A percentile compares a stretch with the other conserved stretches of the same genome.
Evolutionary conservation across 2,329 filamentous ascomycete genomes (phyloP).

Genomic region (Fusarium phyllophilum): DNA sequence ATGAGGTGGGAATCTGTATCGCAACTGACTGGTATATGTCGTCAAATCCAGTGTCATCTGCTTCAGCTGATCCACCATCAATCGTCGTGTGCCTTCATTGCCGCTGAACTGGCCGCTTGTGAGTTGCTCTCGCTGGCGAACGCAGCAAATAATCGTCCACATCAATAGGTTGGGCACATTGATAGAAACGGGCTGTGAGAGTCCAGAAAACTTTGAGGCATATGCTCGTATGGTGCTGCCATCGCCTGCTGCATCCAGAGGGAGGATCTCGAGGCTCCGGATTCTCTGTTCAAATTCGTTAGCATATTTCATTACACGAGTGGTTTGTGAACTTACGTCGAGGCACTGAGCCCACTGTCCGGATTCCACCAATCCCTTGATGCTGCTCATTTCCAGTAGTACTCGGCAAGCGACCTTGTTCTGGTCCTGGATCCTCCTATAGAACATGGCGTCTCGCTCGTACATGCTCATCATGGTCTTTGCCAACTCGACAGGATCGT

Average conservation of each 20-base stretch:
- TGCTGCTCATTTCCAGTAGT: conserved; percentile 69
- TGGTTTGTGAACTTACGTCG: conserved; percentile 59
- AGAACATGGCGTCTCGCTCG: conserved; percentile 69
- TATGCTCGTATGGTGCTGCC: conserved; percentile 81
- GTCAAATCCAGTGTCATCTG: conserved; percentile 90
- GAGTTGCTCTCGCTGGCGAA: conserved; percentile 78
- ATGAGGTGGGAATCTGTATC: conserved; percentile 87
- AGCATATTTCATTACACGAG: conserved; percentile 7
- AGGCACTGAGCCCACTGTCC: conserved; percentile 67
- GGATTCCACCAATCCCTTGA: conserved; percentile 66
- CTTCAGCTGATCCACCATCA: conserved; percentile 76
- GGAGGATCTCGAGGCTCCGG: conserved; percentile 79
- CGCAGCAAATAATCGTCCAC: conserved; percentile 92
- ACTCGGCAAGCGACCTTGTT: conserved; percentile 67
- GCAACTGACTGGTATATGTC: conserved; percentile 91
- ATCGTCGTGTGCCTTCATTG: conserved; percentile 70
- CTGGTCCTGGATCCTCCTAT: conserved; percentile 64
- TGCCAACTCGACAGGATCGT: conserved; percentile 69
- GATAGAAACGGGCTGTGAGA: conserved; percentile 83
- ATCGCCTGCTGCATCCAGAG: conserved; percentile 78
- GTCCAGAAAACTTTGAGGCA: conserved; percentile 81
- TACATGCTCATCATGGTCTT: conserved; percentile 72
- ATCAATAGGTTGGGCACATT: conserved; percentile 92
- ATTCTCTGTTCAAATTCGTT: conserved; percentile 68
- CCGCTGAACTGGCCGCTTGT: conserved; percentile 78